phyloP scores from a whole-genome alignment of 441 rosid genomes.

The California macrophylla region DNA sequence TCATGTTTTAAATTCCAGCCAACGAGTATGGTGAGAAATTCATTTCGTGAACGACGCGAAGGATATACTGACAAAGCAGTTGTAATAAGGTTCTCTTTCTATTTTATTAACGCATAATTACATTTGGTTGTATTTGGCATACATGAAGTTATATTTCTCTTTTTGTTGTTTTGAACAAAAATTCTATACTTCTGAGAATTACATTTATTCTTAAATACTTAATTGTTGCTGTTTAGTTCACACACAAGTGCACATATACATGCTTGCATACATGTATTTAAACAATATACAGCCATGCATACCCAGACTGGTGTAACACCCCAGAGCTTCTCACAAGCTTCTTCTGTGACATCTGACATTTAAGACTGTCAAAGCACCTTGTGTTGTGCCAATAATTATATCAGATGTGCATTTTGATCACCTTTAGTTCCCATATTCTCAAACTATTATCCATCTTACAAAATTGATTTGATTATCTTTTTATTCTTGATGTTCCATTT shows the following conservation, averaged over 20 bases:
- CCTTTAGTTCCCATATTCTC: neutral
- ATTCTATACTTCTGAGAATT: neutral
- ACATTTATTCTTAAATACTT: neutral
- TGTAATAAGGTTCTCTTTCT: constrained; percentile 52
- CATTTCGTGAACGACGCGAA: constrained; percentile 76
- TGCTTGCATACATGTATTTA: neutral
- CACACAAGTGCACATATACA: neutral
- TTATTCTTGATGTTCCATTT: neutral
- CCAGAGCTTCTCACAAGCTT: neutral
- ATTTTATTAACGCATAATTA: constrained; percentile 2
- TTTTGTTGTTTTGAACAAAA: neutral
- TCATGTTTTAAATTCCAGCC: constrained; percentile 51
- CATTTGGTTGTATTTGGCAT: constrained; percentile 7
- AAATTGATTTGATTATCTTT: neutral
- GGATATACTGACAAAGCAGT: constrained; percentile 86
- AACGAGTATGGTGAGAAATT: constrained; percentile 60
- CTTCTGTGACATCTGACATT: neutral
- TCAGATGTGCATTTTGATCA: neutral
- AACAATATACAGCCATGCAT: neutral
- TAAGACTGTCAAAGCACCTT: neutral
- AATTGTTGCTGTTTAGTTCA: neutral
- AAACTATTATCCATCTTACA: neutral
- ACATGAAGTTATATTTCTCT: neutral
- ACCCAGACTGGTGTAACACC: neutral
- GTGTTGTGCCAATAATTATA: neutral